phyloP scores from a whole-genome alignment of 345 rosid species.

The Citrus inodora region DNA sequence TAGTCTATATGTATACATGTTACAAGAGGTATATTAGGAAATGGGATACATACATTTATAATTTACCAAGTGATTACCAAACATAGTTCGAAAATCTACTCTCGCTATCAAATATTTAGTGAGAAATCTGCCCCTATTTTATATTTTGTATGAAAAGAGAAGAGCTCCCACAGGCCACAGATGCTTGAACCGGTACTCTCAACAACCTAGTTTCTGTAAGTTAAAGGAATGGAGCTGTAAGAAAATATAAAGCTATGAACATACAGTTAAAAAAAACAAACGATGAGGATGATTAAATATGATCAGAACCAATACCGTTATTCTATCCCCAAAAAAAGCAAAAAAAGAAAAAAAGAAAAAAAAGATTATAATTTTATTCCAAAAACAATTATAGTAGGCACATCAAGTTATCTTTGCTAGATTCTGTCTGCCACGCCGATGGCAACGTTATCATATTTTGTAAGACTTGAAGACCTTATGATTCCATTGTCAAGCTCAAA shows the following conservation, averaged over 20 bases:
- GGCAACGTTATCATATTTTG: constrained; percentile 15
- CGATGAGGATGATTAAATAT: neutral
- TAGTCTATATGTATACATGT: too few species aligned
- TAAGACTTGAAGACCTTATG: neutral
- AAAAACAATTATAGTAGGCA: constrained; percentile 13
- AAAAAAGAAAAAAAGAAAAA: too few species aligned
- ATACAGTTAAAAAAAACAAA: neutral
- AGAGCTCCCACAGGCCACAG: too few species aligned
- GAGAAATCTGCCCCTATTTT: too few species aligned
- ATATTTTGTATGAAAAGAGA: too few species aligned
- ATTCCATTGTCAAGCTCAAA: neutral
- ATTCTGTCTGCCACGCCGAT: constrained; percentile 39
- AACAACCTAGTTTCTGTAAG: neutral
- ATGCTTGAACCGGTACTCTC: too few species aligned
- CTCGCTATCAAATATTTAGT: too few species aligned
- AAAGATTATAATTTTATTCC: neutral
- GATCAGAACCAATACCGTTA: neutral
- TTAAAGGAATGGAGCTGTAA: neutral
- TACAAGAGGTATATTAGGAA: too few species aligned
- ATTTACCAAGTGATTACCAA: too few species aligned
- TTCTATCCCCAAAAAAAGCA: too few species aligned
- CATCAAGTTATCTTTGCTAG: constrained; percentile 22
- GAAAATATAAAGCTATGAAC: neutral
- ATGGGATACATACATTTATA: too few species aligned
- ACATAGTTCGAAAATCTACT: too few species aligned